phyloP scores from a whole-genome alignment of 768 basidiomycete genomes.

The Russula vinacea region DNA sequence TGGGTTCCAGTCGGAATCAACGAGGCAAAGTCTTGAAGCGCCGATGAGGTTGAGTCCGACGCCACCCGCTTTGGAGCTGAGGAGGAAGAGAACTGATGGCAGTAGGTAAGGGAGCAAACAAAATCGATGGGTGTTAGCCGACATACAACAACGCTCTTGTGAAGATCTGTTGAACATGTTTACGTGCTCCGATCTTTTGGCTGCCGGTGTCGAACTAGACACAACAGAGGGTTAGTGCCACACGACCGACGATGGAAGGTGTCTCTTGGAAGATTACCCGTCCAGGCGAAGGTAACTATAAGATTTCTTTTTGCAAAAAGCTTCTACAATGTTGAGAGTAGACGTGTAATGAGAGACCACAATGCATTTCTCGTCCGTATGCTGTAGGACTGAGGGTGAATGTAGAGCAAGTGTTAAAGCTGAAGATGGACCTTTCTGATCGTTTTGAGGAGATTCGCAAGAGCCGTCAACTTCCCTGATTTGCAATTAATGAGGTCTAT shows the following conservation, averaged over 20 bases:
- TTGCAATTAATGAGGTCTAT: conserved; percentile 19
- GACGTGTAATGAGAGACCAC: conserved; percentile 96
- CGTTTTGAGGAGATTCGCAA: conserved; percentile 59
- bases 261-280: conserved; percentile 49
- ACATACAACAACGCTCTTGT: conserved; percentile 68
- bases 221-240: conserved; percentile 14
- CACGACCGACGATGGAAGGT: neutral
- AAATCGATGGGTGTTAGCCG: neutral
- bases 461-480: conserved; percentile 69
- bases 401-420: neutral
- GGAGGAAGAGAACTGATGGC: conserved; percentile 73
- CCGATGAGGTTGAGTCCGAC: conserved; percentile 93
- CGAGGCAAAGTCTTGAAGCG: conserved; percentile 78
- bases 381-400: conserved; percentile 38
- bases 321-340: conserved; percentile 88
- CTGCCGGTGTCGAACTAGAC: conserved; percentile 65
- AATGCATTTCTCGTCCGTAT: conserved; percentile 90
- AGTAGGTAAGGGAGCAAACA: neutral
- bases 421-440: conserved; percentile 51
- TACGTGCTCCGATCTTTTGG: conserved; percentile 82
- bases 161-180: conserved; percentile 81
- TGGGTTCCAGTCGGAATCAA: conserved; percentile 95
- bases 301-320: conserved; percentile 68
- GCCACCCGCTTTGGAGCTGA: conserved; percentile 95
- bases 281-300: conserved; percentile 86